These are phyloP conservation scores for Phlegmacium glaucopus DNA, from an alignment of 768 basidiomycete species.

Conservation along the genomic window DNA sequence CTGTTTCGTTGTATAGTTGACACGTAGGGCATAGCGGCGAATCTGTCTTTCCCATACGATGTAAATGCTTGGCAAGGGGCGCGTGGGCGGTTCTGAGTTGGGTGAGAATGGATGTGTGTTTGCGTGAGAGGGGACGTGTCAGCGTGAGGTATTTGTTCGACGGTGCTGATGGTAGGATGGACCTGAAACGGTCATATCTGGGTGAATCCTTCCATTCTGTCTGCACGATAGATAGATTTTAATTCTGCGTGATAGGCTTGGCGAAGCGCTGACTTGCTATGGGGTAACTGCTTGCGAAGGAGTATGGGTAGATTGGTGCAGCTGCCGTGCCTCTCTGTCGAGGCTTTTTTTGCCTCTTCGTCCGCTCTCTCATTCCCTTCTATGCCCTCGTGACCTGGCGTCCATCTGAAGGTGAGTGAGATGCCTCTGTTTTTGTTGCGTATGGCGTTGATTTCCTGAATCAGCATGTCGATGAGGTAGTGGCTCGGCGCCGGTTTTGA, in stretches of 20 bases:
- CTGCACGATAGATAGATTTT: too few species aligned
- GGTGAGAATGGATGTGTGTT: not conserved
- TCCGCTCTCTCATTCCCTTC: slow-evolving; percentile 9
- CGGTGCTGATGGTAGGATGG: not conserved
- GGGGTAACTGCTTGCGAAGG: not conserved
- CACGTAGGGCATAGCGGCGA: not conserved
- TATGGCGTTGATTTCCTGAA: not conserved
- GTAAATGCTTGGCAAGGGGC: not conserved
- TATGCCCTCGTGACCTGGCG: slow-evolving; percentile 9
- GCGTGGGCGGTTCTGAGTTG: not conserved
- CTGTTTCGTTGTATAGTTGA: not conserved
- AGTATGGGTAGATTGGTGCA: not conserved
- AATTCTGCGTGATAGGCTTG: not conserved
- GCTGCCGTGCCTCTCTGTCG: not conserved
- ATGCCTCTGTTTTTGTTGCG: not conserved
- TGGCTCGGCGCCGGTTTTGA: slow-evolving; percentile 1
- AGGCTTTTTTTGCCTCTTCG: slow-evolving; percentile 9
- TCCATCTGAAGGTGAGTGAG: slow-evolving; percentile 6
- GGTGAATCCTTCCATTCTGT: not conserved
- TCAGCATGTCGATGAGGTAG: slow-evolving; percentile 1
- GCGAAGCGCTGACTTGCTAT: not conserved
- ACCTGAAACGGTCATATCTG: not conserved
- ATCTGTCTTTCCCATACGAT: not conserved
- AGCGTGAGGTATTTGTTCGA: not conserved
- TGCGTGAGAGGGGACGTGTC: not conserved